Evolutionary conservation across 345 rosid genomes (phyloP).

Genomic region (Brassica incana): DNA sequence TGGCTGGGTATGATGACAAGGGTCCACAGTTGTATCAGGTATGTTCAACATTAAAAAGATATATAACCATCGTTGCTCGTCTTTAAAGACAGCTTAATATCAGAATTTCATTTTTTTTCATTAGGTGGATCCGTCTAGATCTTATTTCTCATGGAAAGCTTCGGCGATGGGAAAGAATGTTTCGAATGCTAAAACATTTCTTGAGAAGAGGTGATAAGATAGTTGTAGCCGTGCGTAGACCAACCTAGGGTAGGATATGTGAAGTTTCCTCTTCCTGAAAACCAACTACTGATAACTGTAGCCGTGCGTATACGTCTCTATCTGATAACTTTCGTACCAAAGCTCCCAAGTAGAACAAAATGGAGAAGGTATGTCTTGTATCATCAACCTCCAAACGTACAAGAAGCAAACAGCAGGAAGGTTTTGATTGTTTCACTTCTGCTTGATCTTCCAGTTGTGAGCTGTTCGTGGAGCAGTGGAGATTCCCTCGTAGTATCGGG

Average conservation of each 20-base stretch:
- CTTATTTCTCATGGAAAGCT: constrained; percentile 99
- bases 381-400: constrained; percentile 8
- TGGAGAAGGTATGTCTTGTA: not conserved
- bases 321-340: constrained; percentile 17
- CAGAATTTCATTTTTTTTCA: not conserved
- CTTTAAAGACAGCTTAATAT: not conserved
- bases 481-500: constrained; percentile 81
- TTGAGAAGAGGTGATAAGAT: constrained; percentile 80
- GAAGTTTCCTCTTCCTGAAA: not conserved
- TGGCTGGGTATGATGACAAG: constrained; percentile 92
- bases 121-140: constrained; percentile 98
- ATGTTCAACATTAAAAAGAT: not conserved
- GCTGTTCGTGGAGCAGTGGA: constrained; percentile 70
- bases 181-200: constrained; percentile 94
- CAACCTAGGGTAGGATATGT: too few relatives aligned
- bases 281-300: too few relatives aligned
- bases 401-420: constrained; percentile 4
- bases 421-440: constrained; percentile 27
- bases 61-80: not conserved
- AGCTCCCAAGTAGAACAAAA: not conserved
- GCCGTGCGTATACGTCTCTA: too few relatives aligned
- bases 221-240: too few relatives aligned
- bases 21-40: constrained; percentile 98
- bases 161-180: constrained; percentile 99
- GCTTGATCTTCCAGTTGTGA: constrained; percentile 77